Percentiles rank a stretch among this genome's conserved stretches.
Evolutionary conservation across 768 basidiomycete species (phyloP).

Genomic region (Porphyrellus cyaneotinctus): DNA sequence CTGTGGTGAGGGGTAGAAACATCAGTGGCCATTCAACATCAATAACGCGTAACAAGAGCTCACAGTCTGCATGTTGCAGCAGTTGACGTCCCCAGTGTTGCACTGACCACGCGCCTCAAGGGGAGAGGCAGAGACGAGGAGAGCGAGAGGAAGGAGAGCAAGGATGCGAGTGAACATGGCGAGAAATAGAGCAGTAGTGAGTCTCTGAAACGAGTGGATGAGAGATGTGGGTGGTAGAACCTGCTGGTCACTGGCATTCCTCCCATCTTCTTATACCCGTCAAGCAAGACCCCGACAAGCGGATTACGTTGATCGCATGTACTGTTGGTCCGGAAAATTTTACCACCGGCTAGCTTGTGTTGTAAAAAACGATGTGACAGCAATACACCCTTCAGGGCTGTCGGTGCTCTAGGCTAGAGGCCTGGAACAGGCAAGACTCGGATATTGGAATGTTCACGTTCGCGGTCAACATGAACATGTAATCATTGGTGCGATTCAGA

Average conservation of each 20-base stretch:
- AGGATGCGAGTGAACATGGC: slow-evolving; percentile 18
- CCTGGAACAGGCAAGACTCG: too few relatives aligned
- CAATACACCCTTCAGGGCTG: background rate
- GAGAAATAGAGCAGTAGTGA: background rate
- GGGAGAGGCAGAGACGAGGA: slow-evolving; percentile 8
- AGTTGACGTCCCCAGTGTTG: slow-evolving; percentile 1
- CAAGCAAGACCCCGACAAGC: background rate
- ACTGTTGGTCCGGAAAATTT: background rate
- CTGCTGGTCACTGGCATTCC: background rate
- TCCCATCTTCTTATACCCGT: slow-evolving; percentile 10
- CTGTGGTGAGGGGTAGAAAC: too few relatives aligned
- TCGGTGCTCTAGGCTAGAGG: too few relatives aligned
- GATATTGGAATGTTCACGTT: too few relatives aligned
- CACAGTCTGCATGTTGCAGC: slow-evolving; percentile 4
- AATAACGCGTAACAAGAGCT: too few relatives aligned
- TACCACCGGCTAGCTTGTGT: background rate
- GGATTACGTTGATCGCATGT: slow-evolving; percentile 1
- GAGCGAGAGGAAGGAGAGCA: slow-evolving; percentile 17
- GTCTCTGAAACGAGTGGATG: background rate
- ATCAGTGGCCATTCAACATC: too few relatives aligned
- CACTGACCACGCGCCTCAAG: slow-evolving; percentile 9
- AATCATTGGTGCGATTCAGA: too few relatives aligned
- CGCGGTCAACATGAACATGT: too few relatives aligned
- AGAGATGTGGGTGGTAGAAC: background rate
- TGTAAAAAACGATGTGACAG: slow-evolving; percentile 2